Evolutionary conservation across 306 rosid species (phyloP), one percentile per base, ranked within the genome.

Genomic region (Fagus sylvatica): DNA sequence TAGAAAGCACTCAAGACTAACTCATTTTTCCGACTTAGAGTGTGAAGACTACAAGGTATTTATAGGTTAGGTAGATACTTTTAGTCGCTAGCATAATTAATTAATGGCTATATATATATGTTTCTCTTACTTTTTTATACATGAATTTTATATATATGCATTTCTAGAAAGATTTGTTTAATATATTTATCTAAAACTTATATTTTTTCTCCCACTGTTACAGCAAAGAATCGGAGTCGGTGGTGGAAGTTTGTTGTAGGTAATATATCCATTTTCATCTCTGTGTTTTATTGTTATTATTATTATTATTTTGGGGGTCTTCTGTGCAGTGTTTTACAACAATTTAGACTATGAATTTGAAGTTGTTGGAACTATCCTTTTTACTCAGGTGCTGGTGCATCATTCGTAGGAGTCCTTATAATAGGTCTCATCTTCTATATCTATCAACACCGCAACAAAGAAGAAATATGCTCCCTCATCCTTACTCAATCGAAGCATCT

Each of bases 401-500:
- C 6, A 68, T 1, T 46, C 15, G 69, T 10, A 3, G 79, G 55
- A 48, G 68, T 40, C 13, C 4, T 85, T 34, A 5, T 77, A 17
- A 67, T 49, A 77, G 4, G 34, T 37, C 0, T 70, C 10, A 64
- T 16, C 42, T 49, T 76, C 16, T 72, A 22, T 17, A 0, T 85
- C 41, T 65, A 33, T 64, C 72, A 0, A 59, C 84, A 84, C 11
- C 78, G 74, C 17, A 49, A 66, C 72, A 90, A 57, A 80, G n/a
- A 79, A 69, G 13, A 33, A 39, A 73, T 75, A 84, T 43, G 74
- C 71, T 53, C 55, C 69, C 34, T 78, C 91, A 12, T 71, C 69
- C 78, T 30, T 42, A 4, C 64, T 76, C 46, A 76, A 91, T 62
- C 85, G 53, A 39, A 76, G 83, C 85, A 57, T 86, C 53, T 85